Base-by-base conservation (phyloP, 2,329 filamentous ascomycete species). In the Ceratocystis cacaofunesta region DNA sequence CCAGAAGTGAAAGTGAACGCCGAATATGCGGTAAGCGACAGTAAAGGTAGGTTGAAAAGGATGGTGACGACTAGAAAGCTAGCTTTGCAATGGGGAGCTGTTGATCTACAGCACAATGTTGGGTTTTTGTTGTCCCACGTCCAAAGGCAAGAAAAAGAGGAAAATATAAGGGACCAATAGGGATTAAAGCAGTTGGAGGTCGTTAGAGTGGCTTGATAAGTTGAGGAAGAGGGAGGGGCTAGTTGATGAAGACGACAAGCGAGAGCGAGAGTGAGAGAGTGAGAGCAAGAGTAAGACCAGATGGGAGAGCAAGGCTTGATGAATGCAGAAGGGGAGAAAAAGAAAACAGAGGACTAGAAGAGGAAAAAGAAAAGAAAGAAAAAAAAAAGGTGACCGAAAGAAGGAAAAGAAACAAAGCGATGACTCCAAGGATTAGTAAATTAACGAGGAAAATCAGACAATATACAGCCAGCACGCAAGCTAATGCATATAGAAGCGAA, bases 381-480 rank as follows among this genome's bases (percentile, higher is more conserved):
- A 19, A 55, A 25, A 19, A 50, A n/a, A n/a, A 43, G n/a, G 52
- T 17, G 22, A 5, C 52, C 12, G 52, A 57, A 22, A 66, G 44
- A 55, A 67, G 55, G 36, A 65, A 44, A 66, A 61, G 50, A 44
- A 43, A 62, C 57, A 55, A 36, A 41, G 25, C 28, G 55, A 58
- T 58, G 55, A 58, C 55, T 58, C 55, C 55, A 36, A 58, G 55
- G 55, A n/a, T 58, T 58, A 25, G 28, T 58, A 58, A 58, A 58
- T 58, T 32, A 36, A 58, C 28, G 25, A 36, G 28, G 55, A 58
- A 44, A 61, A 60, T 55, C 28, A 50, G 65, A 64, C 64, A 65
- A 66, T 66, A 63, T 58, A 57, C n/a, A 65, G 5, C 32, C 17
- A 63, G 63, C 52, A 64, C 52, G 63, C 63, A 64, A 60, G 55